Evolutionary conservation across 1,284 basidiomycete genomes (phyloP), one percentile per base, ranked within the genome.

Genomic region (Microbotryum violaceum): DNA sequence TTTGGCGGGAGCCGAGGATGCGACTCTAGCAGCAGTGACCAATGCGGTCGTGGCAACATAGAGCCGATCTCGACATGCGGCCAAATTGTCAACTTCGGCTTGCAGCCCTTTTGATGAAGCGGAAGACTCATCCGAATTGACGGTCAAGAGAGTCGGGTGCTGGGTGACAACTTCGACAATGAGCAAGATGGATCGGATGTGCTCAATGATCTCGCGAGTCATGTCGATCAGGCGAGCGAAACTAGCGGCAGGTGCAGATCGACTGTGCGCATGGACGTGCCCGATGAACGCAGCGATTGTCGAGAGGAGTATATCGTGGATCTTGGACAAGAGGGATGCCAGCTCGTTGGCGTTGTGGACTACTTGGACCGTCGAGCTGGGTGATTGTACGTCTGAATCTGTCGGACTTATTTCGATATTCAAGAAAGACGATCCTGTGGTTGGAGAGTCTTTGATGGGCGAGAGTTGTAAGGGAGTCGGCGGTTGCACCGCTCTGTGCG

Each of bases 241-340:
- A 65, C 86, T 89, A 9, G 91, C 90, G 0, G 92, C 89, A 1
- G 72, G 70, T 75, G 96, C 91, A 21, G 88, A 88, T 57, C 88
- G 85, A 21, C 89, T 87, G 78, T 97, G 90, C 18, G 89, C 89
- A 73, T 98, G 93, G 1, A 91, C 88, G 72, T 97, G 92, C 1
- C 93, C 93, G 71, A 98, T 94, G 75, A 98, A 93, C 3, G 92
- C 92, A 14, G 94, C 93, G 70, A 97, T 91, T 20, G 90, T 89
- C 6, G 91, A 94, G 8, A 97, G 79, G 67, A 96, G 87, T 63
- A 88, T 84, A 72, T 94, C 91, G 74, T 94, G 90, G 12, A 89
- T 65, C 51, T 58, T 70, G 47, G 85, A 70, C 45, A 78, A 83
- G 31, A 90, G 78, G 6, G 83, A 82, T 57, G 86, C 84, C 74